phyloP scores from a whole-genome alignment of 2,329 filamentous ascomycete species.

The Epicoccum sorghinum region DNA sequence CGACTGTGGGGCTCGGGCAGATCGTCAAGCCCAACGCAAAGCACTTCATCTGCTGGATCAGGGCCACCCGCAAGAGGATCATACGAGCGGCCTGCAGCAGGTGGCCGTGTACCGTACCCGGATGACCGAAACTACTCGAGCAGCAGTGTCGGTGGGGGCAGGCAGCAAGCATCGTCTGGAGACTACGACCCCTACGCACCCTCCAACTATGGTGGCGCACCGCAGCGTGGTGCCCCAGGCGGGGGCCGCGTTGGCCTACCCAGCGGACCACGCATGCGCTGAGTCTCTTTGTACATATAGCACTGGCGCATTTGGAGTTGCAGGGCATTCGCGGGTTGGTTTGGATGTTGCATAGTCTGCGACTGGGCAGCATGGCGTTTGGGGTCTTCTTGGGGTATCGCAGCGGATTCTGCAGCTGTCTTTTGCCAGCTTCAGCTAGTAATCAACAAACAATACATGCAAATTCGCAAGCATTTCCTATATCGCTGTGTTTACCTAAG shows the following conservation, averaged over 20 bases:
- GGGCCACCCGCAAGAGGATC: slow-evolving; percentile 27
- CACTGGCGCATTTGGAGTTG: slow-evolving; percentile 28
- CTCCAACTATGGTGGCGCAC: slow-evolving; percentile 31
- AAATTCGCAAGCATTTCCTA: slow-evolving; percentile 5
- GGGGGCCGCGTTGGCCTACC: slow-evolving; percentile 47
- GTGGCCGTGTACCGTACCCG: slow-evolving; percentile 36
- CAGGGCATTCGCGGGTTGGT: slow-evolving; percentile 4
- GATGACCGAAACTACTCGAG: slow-evolving; percentile 42
- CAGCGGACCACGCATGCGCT: slow-evolving; percentile 48
- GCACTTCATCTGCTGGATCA: slow-evolving; percentile 31
- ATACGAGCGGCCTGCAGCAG: slow-evolving; percentile 33
- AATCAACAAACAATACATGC: not conserved
- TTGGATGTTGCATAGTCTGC: slow-evolving; percentile 13
- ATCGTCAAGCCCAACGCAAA: slow-evolving; percentile 61
- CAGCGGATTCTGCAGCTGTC: not conserved
- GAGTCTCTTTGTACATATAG: slow-evolving; percentile 15
- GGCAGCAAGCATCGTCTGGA: slow-evolving; percentile 36
- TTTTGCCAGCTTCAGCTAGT: not conserved
- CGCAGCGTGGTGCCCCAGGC: slow-evolving; percentile 34
- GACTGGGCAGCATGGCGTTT: slow-evolving; percentile 12
- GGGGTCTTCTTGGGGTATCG: not conserved
- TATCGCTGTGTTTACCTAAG: not conserved
- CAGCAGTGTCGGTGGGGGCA: slow-evolving; percentile 30
- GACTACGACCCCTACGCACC: slow-evolving; percentile 43
- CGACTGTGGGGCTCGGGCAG: slow-evolving; percentile 73